These are phyloP conservation scores for Gaultheria prostrata DNA, from an alignment of 148 eudicot genomes.

Conservation along the genomic window DNA sequence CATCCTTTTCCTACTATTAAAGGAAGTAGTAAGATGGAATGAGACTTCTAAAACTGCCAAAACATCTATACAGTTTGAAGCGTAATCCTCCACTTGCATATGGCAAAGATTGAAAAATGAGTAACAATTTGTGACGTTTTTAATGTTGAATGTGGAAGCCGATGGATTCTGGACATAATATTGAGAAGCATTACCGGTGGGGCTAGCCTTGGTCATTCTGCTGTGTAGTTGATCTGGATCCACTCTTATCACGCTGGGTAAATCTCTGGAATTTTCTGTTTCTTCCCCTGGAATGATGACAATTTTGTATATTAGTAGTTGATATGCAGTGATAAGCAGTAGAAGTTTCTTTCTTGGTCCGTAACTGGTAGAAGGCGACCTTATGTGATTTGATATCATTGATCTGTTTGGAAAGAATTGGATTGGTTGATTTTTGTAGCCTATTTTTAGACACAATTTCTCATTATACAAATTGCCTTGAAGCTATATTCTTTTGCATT, in stretches of 20 bases:
- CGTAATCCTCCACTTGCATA: not conserved
- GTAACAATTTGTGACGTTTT: not conserved
- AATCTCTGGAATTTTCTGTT: not conserved
- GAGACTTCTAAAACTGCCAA: constrained; percentile 4
- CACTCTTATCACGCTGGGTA: not conserved
- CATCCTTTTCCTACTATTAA: constrained; percentile 70
- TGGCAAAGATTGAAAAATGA: not conserved
- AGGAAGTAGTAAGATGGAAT: constrained; percentile 28
- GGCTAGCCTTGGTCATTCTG: constrained; percentile 1
- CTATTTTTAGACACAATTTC: constrained; percentile 10
- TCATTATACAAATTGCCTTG: constrained; percentile 19
- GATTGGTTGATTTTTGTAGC: not conserved
- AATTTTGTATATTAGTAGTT: not conserved
- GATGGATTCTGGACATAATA: constrained; percentile 12
- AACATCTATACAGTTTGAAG: not conserved
- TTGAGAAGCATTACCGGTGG: constrained; percentile 5
- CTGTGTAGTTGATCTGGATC: not conserved
- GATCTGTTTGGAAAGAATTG: constrained; percentile 10
- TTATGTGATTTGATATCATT: not conserved
- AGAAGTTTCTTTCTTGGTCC: no score
- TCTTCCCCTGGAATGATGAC: not conserved
- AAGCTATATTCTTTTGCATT: constrained; percentile 25
- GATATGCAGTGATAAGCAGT: not conserved
- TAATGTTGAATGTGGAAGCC: not conserved
- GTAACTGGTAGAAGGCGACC: constrained; percentile 2